Evolutionary conservation across 2,329 filamentous ascomycete species (phyloP), one percentile per base, ranked within the genome.

Genomic region (Chalaropsis ovoidea): DNA sequence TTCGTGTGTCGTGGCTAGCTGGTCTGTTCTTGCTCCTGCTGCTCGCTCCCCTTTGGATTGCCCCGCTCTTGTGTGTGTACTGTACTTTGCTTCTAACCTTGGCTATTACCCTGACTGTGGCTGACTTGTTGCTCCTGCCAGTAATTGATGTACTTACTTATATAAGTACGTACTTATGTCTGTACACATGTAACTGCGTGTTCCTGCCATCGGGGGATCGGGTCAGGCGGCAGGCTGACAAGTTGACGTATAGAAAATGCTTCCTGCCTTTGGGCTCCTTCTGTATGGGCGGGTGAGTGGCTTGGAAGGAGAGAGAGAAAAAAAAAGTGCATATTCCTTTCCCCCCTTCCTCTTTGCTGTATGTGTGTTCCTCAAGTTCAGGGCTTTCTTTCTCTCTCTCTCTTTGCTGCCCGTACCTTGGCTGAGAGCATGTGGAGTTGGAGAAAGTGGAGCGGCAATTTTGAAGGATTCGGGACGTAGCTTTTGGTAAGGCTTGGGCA

Each of bases 191-290:
- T 24, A 52, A 52, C 47, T 52, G 19, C 24, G 47, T 52, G 47
- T 52, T 52, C 47, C 47, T 52, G 47, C 47, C 47, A 52, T 52
- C 19, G 47, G 47, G 19, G 19, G 45, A 52, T 52, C 47, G 47
- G 47, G 47, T 2, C 19, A 52, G 47, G 19, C 24, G 47, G 8
- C 19, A 52, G 47, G 19, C 24, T 52, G 47, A 52, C 47, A 52
- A 52, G 47, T 24, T 52, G 47, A 52, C 47, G 17, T 52, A 52
- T 19, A 52, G 47, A 52, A 52, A 52, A 52, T 52, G 47, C 22
- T 52, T 52, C 47, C 47, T 49, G 13, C 47, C 47, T 52, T 52
- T 52, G 19, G 47, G 47, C 47, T 52, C 47, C 19, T n/a, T 8
- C n/a, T 19, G 31, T 3, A 35, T 49, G 45, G 45, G n/a, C 31